Base-by-base conservation (phyloP, 2,329 filamentous ascomycete species). In the Sporothrix brasiliensis region DNA sequence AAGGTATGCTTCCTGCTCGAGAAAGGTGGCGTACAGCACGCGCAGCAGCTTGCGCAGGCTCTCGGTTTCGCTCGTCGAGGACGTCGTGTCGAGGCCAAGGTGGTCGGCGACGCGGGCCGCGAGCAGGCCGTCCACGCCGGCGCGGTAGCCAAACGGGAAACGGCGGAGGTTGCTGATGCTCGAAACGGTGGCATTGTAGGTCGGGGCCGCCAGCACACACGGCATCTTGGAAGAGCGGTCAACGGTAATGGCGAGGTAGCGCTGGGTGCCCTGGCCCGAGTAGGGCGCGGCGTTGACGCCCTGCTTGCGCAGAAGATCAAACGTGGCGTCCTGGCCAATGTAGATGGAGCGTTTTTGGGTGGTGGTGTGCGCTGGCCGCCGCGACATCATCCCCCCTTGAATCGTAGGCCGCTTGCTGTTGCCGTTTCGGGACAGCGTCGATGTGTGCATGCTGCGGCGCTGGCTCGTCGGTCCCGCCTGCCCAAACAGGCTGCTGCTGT, bases 201-300 rank as follows among this genome's bases (percentile, higher is more conserved):
- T 27, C 0, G 87, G 84, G 1, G 89, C 87, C 11, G 84, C 85
- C 71, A 90, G 82, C 58, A 93, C 84, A 75, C 88, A 90, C 2
- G 90, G 91, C 10, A 83, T 86, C 66, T 86, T 82, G 19, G 84
- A 82, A 14, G 85, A 83, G 66, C 91, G 86, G 77, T 92, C 89
- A 65, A 93, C 82, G 4, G 87, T 87, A 69, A 94, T 83, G 50
- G 86, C 87, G 13, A 93, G 76, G 60, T 88, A 85, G 71, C 84
- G 82, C 44, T 82, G 80, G 2, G 79, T 78, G 2, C 77, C 75
- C 13, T 77, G 76, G 52, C 78, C 75, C 1, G 79, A 76, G 69
- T 81, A 75, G 58, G 79, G 74, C 58, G 79, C 75, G 67, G 83
- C 79, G 70, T 80, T 75, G 73, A 89, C 80, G 10, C 81, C 81